Evolutionary conservation across 2,329 filamentous ascomycete species (phyloP).

Genomic region (Paraconiothyrium brasiliense): DNA sequence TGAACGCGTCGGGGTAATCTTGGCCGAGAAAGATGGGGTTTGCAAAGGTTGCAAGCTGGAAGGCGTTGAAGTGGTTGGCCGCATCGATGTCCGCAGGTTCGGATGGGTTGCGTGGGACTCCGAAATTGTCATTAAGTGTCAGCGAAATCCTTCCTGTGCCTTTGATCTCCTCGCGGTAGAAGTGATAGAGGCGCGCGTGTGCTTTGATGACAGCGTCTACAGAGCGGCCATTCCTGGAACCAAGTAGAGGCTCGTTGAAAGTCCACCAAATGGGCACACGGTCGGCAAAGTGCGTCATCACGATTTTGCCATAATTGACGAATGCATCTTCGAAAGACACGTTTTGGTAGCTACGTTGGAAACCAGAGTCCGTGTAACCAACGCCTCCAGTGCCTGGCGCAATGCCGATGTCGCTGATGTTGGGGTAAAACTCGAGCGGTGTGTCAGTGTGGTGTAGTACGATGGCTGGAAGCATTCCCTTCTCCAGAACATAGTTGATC

Average conservation of each 20-base stretch:
- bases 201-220: slow-evolving; percentile 50
- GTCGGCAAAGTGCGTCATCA: slow-evolving; percentile 62
- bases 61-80: slow-evolving; percentile 54
- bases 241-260: slow-evolving; percentile 63
- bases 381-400: slow-evolving; percentile 34
- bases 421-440: slow-evolving; percentile 55
- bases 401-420: slow-evolving; percentile 37
- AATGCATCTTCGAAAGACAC: slow-evolving; percentile 61
- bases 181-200: slow-evolving; percentile 61
- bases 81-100: slow-evolving; percentile 57
- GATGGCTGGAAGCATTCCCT: slow-evolving; percentile 60
- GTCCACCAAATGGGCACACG: slow-evolving; percentile 64
- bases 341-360: slow-evolving; percentile 51
- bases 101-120: slow-evolving; percentile 47
- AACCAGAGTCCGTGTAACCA: slow-evolving; percentile 46
- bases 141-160: slow-evolving; percentile 61
- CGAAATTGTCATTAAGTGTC: slow-evolving; percentile 58
- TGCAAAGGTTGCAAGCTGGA: slow-evolving; percentile 59
- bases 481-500: slow-evolving; percentile 60
- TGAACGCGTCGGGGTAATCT: slow-evolving; percentile 61
- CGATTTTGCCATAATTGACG: slow-evolving; percentile 63
- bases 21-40: slow-evolving; percentile 63
- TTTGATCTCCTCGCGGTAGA: slow-evolving; percentile 64
- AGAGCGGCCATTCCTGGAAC: slow-evolving; percentile 54
- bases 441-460: slow-evolving; percentile 63